Percentiles rank a stretch among this genome's conserved stretches.
Conservation (phyloP, 345 rosid genomes). For the Boechera divaricarpa region DNA sequence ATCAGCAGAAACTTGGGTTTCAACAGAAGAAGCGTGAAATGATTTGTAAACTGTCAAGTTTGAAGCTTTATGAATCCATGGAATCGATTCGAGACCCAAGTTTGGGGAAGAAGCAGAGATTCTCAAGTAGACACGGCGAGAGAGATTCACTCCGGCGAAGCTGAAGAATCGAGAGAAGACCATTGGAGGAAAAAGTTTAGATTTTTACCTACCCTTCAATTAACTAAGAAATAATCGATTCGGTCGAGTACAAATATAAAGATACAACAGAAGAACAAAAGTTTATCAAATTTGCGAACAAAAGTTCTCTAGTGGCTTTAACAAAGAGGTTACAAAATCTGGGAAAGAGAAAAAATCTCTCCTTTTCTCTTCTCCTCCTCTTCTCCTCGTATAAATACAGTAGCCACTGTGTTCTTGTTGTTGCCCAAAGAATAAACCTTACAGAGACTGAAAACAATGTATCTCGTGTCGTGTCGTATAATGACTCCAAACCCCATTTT, state of each 20-base stretch:
- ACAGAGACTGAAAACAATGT: slow-evolving; percentile 49
- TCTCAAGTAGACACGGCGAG: slow-evolving; percentile 17
- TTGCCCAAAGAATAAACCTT: slow-evolving; percentile 50
- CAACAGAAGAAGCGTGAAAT: slow-evolving; percentile 37
- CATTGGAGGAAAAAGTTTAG: slow-evolving; percentile 42
- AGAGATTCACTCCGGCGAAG: slow-evolving; percentile 19
- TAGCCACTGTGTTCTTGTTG: slow-evolving; percentile 31
- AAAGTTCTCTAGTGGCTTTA: not conserved
- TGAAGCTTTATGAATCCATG: slow-evolving; percentile 34
- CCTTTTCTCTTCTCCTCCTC: slow-evolving; percentile 6
- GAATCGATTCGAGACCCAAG: slow-evolving; percentile 31
- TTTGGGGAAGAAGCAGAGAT: not conserved
- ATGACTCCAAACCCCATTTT: slow-evolving; percentile 33
- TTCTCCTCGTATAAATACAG: slow-evolving; percentile 45
- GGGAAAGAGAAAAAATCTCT: slow-evolving; percentile 39
- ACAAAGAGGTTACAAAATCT: slow-evolving; percentile 34
- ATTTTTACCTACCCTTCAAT: not conserved
- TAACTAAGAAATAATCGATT: slow-evolving; percentile 8
- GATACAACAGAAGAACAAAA: slow-evolving; percentile 27
- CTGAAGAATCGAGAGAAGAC: slow-evolving; percentile 37
- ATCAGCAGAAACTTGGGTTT: slow-evolving; percentile 42
- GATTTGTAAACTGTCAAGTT: slow-evolving; percentile 23
- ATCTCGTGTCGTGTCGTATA: slow-evolving; percentile 39
- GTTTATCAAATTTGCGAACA: slow-evolving; percentile 20
- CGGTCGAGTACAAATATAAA: slow-evolving; percentile 7